Evolutionary conservation across 495 filamentous ascomycete species (phyloP), one percentile per base, ranked within the genome.

Genomic region (Halenospora varia): DNA sequence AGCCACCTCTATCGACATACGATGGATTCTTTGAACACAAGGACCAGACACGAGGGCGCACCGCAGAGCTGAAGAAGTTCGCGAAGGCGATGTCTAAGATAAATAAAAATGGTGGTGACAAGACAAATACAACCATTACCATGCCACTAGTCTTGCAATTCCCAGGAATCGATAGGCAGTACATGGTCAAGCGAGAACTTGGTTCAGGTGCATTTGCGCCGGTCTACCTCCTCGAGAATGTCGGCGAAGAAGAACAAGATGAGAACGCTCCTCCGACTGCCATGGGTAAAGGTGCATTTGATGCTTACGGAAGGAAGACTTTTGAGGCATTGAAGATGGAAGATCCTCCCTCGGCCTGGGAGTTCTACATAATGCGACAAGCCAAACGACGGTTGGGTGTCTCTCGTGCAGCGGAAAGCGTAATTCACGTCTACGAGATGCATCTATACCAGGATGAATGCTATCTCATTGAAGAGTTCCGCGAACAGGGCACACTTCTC

Each of bases 301-400:
- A 74, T 40, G 68, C 68, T 47, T 71, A 75, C 1, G 66, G 62
- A 15, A 81, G 87, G 11, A 71, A 77, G 50, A 58, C 70, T 8
- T 80, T 92, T 18, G 90, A 96, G 70, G 94, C 94, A 1, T 75
- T 98, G 60, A 98, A 98, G 70, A 88, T 96, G 80, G 94, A 98
- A 69, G 83, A 87, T 48, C 91, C 92, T 2, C 90, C 92, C 0
- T 86, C 83, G 13, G 74, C 89, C 0, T 98, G 95, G 94, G 94
- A 98, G 66, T 98, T 97, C 69, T 88, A 96, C 70, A 95, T 98
- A 72, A 93, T 97, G 75, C 86, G 88, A 1, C 82, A 88, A 23
- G 83, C 89, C 1, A 84, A 91, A 51, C 75, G 82, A 0, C 88
- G 94, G 4, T 77, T 97, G 0, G 83, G 81, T 0, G 75, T 82